Conservation (phyloP, 2,329 filamentous ascomycete species). For the Cryphonectria parasitica region DNA sequence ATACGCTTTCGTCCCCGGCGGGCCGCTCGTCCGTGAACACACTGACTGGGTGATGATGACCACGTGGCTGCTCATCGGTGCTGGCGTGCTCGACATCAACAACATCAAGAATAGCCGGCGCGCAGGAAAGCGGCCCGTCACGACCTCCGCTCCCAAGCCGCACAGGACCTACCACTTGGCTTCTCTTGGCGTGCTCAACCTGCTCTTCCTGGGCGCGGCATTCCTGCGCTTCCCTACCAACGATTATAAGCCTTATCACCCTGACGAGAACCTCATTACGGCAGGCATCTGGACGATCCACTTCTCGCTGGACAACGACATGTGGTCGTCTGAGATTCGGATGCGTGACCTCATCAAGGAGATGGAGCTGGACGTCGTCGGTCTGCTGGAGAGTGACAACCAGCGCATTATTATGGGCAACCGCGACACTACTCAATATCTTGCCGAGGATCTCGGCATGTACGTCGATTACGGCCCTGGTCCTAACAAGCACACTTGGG, state of each 20-base stretch:
- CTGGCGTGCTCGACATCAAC: slow-evolving; percentile 77
- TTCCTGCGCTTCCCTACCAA: slow-evolving; percentile 92
- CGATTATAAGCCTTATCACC: slow-evolving; percentile 88
- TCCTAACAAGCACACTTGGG: slow-evolving; percentile 99
- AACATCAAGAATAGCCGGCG: slow-evolving; percentile 51
- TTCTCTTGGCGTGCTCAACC: slow-evolving; percentile 74
- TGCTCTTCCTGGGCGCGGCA: slow-evolving; percentile 78
- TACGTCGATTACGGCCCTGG: slow-evolving; percentile 97
- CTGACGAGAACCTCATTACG: slow-evolving; percentile 83
- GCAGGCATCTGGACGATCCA: slow-evolving; percentile 99
- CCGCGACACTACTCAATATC: slow-evolving; percentile 90
- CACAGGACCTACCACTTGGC: slow-evolving; percentile 57
- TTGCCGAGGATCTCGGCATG: slow-evolving; percentile 97
- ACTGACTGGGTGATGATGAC: slow-evolving; percentile 94
- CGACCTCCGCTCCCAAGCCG: slow-evolving; percentile 34
- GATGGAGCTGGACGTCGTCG: slow-evolving; percentile 94
- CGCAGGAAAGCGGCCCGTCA: slow-evolving; percentile 38
- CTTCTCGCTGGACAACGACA: slow-evolving; percentile 96
- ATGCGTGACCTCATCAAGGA: slow-evolving; percentile 92
- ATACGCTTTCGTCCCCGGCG: slow-evolving; percentile 96
- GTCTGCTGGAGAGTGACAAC: slow-evolving; percentile 89
- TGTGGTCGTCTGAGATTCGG: slow-evolving; percentile 96
- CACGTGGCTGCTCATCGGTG: slow-evolving; percentile 83
- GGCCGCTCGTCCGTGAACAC: slow-evolving; percentile 87
- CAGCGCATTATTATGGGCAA: slow-evolving; percentile 99